A percentile compares a stretch with the other conserved stretches of the same genome.
Evolutionary conservation across 352 stramenopile genomes (phyloP).

Genomic region (Phytophthora cryptogea): DNA sequence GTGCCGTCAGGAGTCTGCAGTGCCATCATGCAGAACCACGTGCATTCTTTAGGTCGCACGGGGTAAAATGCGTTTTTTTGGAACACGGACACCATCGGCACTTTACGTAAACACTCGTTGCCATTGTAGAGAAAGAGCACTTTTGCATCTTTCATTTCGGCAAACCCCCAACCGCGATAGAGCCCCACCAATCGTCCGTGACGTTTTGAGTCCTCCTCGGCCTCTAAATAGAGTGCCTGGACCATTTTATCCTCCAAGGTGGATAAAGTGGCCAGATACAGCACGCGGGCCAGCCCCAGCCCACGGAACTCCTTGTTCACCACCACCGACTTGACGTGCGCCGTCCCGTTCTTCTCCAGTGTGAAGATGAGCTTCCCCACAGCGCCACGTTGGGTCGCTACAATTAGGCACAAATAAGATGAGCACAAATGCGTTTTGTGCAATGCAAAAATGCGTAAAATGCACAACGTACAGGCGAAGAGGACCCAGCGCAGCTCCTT

Average conservation of each 20-base stretch:
- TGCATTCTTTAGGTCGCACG: conserved; percentile 42
- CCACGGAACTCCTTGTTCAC: conserved; percentile 74
- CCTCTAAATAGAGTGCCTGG: conserved; percentile 57
- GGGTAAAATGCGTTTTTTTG: conserved; percentile 49
- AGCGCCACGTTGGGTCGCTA: conserved; percentile 56
- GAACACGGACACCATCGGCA: conserved; percentile 73
- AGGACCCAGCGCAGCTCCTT: conserved; percentile 87
- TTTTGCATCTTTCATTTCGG: conserved; percentile 54
- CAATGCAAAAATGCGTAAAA: too few relatives aligned
- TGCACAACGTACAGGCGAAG: conserved; percentile 53
- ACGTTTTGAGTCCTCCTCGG: conserved; percentile 68
- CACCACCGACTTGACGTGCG: conserved; percentile 80
- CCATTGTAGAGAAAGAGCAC: conserved; percentile 86
- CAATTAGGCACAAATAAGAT: conserved; percentile 3
- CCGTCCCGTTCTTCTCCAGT: conserved; percentile 52
- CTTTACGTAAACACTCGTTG: conserved; percentile 84
- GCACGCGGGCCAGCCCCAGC: conserved; percentile 70
- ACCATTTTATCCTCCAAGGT: conserved; percentile 67
- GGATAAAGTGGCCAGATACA: conserved; percentile 74
- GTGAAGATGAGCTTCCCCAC: conserved; percentile 87
- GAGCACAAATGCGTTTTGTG: not conserved
- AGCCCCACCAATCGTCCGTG: conserved; percentile 68
- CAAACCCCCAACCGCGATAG: conserved; percentile 77
- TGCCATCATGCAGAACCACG: conserved; percentile 83
- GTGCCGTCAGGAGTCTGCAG: conserved; percentile 67